Evolutionary conservation across 768 basidiomycete genomes (phyloP).

Genomic region (Agaricus blazei): DNA sequence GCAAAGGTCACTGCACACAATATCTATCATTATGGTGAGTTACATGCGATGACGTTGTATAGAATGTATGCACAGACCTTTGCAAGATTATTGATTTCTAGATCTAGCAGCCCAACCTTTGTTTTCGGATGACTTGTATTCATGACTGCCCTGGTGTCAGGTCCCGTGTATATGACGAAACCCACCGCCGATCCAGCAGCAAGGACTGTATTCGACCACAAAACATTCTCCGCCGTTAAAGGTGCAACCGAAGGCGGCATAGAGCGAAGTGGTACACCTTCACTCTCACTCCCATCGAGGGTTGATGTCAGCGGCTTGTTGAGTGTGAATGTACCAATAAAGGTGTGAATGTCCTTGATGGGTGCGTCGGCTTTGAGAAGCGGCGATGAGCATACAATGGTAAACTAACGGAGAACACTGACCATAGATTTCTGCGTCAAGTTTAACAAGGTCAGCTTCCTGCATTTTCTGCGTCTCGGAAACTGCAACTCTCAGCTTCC

Average conservation of each 20-base stretch:
- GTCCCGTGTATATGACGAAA: constrained; percentile 90
- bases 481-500: constrained; percentile 93
- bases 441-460: constrained; percentile 46
- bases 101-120: constrained; percentile 86
- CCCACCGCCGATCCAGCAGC: constrained; percentile 93
- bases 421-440: constrained; percentile 93
- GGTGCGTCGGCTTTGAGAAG: constrained; percentile 77
- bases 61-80: constrained; percentile 63
- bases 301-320: constrained; percentile 38
- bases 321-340: constrained; percentile 87
- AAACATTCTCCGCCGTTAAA: constrained; percentile 89
- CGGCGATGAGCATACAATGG: neutral
- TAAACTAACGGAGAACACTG: constrained; percentile 15
- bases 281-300: constrained; percentile 18
- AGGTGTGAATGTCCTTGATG: constrained; percentile 94
- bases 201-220: constrained; percentile 97
- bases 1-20: constrained; percentile 92
- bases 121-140: constrained; percentile 97
- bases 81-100: constrained; percentile 93
- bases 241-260: constrained; percentile 64
- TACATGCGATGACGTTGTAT: neutral
- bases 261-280: constrained; percentile 34
- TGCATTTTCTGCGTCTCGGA: constrained; percentile 73
- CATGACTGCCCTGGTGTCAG: constrained; percentile 96
- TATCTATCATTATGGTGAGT: constrained; percentile 49